Conservation (phyloP, 805 yeast species). For the Teunomyces barrocoloradensis region DNA sequence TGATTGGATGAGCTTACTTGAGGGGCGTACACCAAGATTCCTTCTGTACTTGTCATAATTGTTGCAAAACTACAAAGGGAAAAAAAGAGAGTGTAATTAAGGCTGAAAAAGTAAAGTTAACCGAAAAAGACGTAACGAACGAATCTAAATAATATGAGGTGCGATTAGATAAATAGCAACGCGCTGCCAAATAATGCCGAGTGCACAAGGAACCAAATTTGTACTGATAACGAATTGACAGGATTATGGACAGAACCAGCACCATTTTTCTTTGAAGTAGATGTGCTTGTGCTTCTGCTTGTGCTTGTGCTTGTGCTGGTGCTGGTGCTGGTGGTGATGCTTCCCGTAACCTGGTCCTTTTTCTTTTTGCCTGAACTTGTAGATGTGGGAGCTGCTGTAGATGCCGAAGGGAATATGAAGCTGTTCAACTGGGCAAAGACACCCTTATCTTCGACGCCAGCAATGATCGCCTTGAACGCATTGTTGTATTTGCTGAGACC, state of each 20-base stretch:
- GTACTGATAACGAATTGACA: constrained; percentile 7
- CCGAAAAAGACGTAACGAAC: neutral
- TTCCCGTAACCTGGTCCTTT: constrained; percentile 2
- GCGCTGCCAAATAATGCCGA: constrained; percentile 22
- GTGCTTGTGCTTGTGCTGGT: neutral
- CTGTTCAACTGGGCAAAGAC: constrained; percentile 37
- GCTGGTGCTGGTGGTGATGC: constrained; percentile 3
- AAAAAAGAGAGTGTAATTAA: neutral
- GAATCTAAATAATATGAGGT: neutral
- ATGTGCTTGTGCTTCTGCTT: neutral
- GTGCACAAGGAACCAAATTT: constrained; percentile 16
- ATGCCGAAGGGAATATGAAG: constrained; percentile 16
- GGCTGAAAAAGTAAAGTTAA: neutral
- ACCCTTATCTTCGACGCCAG: constrained; percentile 35
- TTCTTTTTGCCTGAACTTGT: constrained; percentile 10
- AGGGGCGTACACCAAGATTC: neutral
- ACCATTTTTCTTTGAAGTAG: neutral
- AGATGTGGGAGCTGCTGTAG: constrained; percentile 10
- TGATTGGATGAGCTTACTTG: neutral
- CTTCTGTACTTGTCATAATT: neutral
- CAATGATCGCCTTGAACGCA: constrained; percentile 29
- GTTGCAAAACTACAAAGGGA: neutral
- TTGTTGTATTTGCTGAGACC: constrained; percentile 24
- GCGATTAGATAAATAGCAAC: constrained; percentile 13
- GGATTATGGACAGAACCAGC: constrained; percentile 2